These are phyloP conservation scores for Xylaria telfairii DNA, from an alignment of 495 filamentous ascomycete species.

Conservation along the genomic window DNA sequence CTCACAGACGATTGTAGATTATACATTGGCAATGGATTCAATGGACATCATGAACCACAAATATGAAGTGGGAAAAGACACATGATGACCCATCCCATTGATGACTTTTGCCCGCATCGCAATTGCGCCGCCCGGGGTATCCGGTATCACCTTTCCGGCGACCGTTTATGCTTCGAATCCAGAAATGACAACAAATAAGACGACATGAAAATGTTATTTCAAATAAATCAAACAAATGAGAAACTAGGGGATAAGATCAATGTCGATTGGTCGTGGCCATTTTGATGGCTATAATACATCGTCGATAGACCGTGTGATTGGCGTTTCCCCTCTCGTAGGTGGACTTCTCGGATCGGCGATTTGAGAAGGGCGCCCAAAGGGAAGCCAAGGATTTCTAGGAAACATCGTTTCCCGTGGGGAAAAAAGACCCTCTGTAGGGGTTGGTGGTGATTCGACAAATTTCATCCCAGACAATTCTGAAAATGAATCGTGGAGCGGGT, in stretches of 20 bases:
- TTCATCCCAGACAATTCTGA: slow-evolving; percentile 48
- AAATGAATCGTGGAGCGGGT: slow-evolving; percentile 53
- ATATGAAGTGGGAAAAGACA: slow-evolving; percentile 28
- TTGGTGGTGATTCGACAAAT: slow-evolving; percentile 55
- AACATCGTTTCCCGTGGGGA: slow-evolving; percentile 58
- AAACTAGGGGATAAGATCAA: neutral
- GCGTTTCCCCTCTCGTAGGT: slow-evolving; percentile 65
- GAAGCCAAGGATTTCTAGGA: slow-evolving; percentile 56
- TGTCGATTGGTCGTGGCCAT: neutral
- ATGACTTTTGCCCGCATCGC: slow-evolving; percentile 18
- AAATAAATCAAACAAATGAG: slow-evolving; percentile 10
- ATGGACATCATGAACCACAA: slow-evolving; percentile 21
- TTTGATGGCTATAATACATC: slow-evolving; percentile 50
- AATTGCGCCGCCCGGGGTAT: slow-evolving; percentile 37
- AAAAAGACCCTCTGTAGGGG: slow-evolving; percentile 53
- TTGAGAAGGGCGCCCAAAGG: slow-evolving; percentile 50
- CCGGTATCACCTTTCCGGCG: slow-evolving; percentile 35
- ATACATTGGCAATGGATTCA: slow-evolving; percentile 27
- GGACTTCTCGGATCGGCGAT: slow-evolving; percentile 68
- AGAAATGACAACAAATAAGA: slow-evolving; percentile 29
- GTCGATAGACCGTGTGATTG: slow-evolving; percentile 71
- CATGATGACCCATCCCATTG: slow-evolving; percentile 10
- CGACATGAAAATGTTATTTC: slow-evolving; percentile 19
- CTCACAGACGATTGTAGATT: slow-evolving; percentile 26
- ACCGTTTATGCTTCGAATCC: slow-evolving; percentile 26